Conservation (phyloP, 2,329 filamentous ascomycete species). For the Colletotrichum costaricense region DNA sequence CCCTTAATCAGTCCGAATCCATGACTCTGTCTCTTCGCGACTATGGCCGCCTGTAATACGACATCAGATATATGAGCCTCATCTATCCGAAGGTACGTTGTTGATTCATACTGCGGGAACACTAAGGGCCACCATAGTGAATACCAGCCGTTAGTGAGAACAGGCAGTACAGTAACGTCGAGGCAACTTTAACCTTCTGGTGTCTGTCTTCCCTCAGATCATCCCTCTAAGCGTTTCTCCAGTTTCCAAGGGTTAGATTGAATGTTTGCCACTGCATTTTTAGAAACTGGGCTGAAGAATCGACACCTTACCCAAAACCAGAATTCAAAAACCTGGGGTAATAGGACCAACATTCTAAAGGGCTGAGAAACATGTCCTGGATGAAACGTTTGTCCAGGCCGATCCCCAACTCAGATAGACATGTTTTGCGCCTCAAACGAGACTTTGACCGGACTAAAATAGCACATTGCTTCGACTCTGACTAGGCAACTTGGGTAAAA, state of each 20-base stretch:
- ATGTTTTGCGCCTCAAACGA: slow-evolving; percentile 7
- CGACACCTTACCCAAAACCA: background rate
- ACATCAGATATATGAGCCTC: slow-evolving; percentile 24
- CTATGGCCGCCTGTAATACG: background rate
- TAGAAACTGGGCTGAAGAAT: slow-evolving; percentile 9
- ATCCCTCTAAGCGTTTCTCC: slow-evolving; percentile 12
- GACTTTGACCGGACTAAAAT: slow-evolving; percentile 13
- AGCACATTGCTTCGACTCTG: background rate
- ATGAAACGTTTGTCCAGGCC: background rate
- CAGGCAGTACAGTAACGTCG: background rate
- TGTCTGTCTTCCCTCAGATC: background rate
- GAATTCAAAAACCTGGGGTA: slow-evolving; percentile 13
- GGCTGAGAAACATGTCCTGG: slow-evolving; percentile 13
- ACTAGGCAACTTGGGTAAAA: background rate
- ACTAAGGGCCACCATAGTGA: background rate
- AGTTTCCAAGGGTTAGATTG: background rate
- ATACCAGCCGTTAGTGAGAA: background rate
- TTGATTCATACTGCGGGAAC: background rate
- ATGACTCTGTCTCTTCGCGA: slow-evolving; percentile 4
- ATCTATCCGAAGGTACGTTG: background rate
- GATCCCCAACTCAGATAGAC: background rate
- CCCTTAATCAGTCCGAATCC: slow-evolving; percentile 8
- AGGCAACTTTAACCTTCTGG: background rate
- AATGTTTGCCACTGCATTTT: slow-evolving; percentile 21
- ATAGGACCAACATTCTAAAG: background rate